Evolutionary conservation across 305 asterid species (phyloP), one percentile per base, ranked within the genome.

Genomic region (Fraxinus baroniana): DNA sequence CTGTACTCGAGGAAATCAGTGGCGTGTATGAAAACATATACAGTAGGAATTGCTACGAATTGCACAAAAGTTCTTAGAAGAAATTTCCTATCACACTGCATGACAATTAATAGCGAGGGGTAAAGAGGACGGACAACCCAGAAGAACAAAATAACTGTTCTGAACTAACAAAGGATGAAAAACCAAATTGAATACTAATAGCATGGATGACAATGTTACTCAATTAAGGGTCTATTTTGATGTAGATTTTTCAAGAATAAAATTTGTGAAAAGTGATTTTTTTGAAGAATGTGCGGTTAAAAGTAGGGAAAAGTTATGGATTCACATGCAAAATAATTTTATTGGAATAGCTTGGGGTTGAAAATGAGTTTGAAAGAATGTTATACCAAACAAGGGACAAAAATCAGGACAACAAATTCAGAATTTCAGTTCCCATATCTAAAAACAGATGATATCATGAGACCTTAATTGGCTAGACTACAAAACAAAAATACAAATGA

Each of bases 121-220:
- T 3, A 77, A 77, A 15, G 18, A 49, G 22, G 17, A 46, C 4
- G 2, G 32, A 28, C 44, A 30, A 46, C 26, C 49, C 33, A 32
- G 32, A 49, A 22, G 3, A n/a, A 57, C 39, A 28, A 17, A 26
- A 49, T 30, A 60, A 41, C 52, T 6, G 20, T 9, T 46, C 39
- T 9, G 32, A 78, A 55, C 26, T 33, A 52, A 71, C 28, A 52
- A 60, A 52, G 44, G 37, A 55, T n/a, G 73, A 15, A 20, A 8
- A 30, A 78, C 80, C 80, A 55, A 78, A 30, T 17, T 13, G 18
- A 78, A 17, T 55, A 78, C 28, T 36, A 49, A 78, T 78, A 55
- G 80, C 49, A 55, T 17, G 39, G 32, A 55, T 20, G 72, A 55
- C 39, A 32, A 32, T 52, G 41, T n/a, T 28, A 30, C 22, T 30